phyloP scores from a whole-genome alignment of 192 early-diverging fungal species.

The Obelidium mucronatum region DNA sequence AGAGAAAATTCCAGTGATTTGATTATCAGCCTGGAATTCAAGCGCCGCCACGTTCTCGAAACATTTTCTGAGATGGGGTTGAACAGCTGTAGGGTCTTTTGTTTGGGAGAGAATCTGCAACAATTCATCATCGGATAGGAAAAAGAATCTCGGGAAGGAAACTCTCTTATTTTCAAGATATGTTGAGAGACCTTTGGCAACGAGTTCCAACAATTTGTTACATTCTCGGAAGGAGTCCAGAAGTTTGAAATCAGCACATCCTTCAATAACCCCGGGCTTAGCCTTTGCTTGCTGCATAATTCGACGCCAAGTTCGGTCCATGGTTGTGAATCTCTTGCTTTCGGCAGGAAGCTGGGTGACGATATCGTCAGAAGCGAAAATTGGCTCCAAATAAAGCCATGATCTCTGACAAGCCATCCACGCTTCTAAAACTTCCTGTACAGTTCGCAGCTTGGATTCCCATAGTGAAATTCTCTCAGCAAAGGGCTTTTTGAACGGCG shows the following conservation, averaged over 20 bases:
- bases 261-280: slow-evolving; percentile 64
- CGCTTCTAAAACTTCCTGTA: slow-evolving; percentile 66
- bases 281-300: slow-evolving; percentile 61
- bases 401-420: slow-evolving; percentile 68
- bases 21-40: slow-evolving; percentile 57
- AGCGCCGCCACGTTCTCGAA: slow-evolving; percentile 67
- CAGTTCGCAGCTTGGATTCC: slow-evolving; percentile 64
- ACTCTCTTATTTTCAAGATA: slow-evolving; percentile 68
- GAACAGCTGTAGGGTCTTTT: slow-evolving; percentile 69
- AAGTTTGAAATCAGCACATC: slow-evolving; percentile 62
- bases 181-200: slow-evolving; percentile 65
- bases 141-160: slow-evolving; percentile 69
- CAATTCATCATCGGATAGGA: slow-evolving; percentile 67
- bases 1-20: slow-evolving; percentile 63
- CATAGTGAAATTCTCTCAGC: slow-evolving; percentile 61
- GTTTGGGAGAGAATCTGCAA: slow-evolving; percentile 70
- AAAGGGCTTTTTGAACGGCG: slow-evolving; percentile 68
- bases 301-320: slow-evolving; percentile 66
- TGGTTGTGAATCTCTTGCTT: slow-evolving; percentile 66
- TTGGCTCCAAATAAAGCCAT: slow-evolving; percentile 70
- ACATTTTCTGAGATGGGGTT: slow-evolving; percentile 68
- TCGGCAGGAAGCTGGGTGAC: slow-evolving; percentile 64
- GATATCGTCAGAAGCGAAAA: slow-evolving; percentile 68
- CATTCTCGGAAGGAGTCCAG: slow-evolving; percentile 67
- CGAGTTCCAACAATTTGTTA: slow-evolving; percentile 68